Conservation (phyloP, 495 filamentous ascomycete genomes). For the Neurospora cerealis region DNA sequence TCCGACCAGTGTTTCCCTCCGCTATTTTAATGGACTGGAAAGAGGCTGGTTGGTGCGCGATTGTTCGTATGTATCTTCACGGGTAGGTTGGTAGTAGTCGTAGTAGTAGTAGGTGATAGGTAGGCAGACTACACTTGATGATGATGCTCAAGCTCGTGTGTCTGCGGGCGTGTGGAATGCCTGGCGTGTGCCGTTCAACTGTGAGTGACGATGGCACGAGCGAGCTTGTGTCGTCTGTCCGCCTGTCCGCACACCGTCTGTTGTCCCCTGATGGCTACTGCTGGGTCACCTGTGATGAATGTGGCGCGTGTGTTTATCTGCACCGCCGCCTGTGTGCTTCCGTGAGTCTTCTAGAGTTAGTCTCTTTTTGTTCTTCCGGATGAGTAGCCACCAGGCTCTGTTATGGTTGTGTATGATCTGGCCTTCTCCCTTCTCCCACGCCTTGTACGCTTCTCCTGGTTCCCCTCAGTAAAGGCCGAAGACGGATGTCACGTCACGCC, state of each 20-base stretch:
- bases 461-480: neutral
- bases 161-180: neutral
- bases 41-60: neutral
- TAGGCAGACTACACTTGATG: neutral
- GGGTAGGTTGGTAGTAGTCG: neutral
- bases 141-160: neutral
- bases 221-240: neutral
- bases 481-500: neutral
- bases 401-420: neutral
- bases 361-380: neutral
- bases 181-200: neutral
- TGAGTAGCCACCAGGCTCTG: neutral
- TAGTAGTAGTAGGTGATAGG: neutral
- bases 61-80: neutral
- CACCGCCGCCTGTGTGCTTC: neutral
- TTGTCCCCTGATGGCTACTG: neutral
- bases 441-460: neutral
- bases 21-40: neutral
- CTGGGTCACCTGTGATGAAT: neutral
- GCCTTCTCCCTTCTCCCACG: neutral
- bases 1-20: neutral
- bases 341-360: neutral
- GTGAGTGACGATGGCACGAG: neutral
- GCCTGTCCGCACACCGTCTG: neutral
- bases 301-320: neutral